Evolutionary conservation across 1,284 basidiomycete genomes (phyloP).

Genomic region (Kwoniella shivajii): DNA sequence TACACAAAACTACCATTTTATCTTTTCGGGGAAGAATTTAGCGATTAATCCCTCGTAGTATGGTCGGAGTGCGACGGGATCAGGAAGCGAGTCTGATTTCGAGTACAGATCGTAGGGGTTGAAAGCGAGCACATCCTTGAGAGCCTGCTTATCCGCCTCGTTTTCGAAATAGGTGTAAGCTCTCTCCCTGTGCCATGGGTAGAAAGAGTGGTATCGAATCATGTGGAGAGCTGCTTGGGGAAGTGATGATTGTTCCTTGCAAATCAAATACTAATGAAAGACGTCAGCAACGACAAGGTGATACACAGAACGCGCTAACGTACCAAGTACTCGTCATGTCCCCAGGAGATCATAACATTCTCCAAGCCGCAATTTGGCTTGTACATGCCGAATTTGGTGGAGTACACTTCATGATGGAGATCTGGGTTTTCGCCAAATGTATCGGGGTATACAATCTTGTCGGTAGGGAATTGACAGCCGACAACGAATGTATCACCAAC

Average conservation of each 20-base stretch:
- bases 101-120: constrained; percentile 83
- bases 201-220: constrained; percentile 91
- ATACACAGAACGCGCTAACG: background rate
- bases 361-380: constrained; percentile 79
- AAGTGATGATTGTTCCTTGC: constrained; percentile 57
- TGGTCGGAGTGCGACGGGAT: constrained; percentile 67
- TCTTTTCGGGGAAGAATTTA: constrained; percentile 77
- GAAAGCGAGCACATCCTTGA: constrained; percentile 48
- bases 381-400: constrained; percentile 79
- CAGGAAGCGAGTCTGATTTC: constrained; percentile 74
- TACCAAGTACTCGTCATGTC: constrained; percentile 70
- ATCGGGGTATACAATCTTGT: constrained; percentile 82
- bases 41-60: constrained; percentile 80
- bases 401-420: constrained; percentile 67
- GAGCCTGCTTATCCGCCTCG: constrained; percentile 57
- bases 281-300: constrained; percentile 52
- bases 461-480: constrained; percentile 81
- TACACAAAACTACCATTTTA: constrained; percentile 82
- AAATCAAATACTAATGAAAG: constrained; percentile 58
- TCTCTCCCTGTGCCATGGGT: constrained; percentile 84
- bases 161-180: constrained; percentile 78
- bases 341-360: constrained; percentile 83
- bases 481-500: constrained; percentile 88
- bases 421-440: constrained; percentile 81
- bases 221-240: constrained; percentile 82